Percentiles rank a stretch among this genome's conserved stretches.
These are phyloP conservation scores for Clavulina sp. DNA, from an alignment of 768 basidiomycete species.

Conservation along the genomic window DNA sequence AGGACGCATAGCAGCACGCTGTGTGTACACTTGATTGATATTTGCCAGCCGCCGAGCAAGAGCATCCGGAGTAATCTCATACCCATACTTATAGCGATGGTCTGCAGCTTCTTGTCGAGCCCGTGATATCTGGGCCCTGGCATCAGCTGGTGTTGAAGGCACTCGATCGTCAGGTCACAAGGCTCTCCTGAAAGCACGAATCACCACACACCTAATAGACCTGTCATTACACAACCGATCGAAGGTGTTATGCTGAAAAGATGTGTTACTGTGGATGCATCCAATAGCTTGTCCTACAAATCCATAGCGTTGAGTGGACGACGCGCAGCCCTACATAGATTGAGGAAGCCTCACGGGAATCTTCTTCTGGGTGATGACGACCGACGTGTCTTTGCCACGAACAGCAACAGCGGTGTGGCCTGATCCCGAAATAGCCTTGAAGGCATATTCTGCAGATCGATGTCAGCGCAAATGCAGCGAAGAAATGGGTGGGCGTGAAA, in stretches of 20 bases:
- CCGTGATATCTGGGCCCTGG: slow-evolving; percentile 70
- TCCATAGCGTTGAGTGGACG: background rate
- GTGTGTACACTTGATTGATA: slow-evolving; percentile 98
- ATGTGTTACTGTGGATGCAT: slow-evolving; percentile 86
- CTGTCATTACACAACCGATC: slow-evolving; percentile 97
- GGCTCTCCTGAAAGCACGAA: background rate
- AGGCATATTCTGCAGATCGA: slow-evolving; percentile 69
- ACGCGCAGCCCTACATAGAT: background rate
- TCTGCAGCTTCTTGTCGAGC: slow-evolving; percentile 80
- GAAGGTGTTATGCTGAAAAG: slow-evolving; percentile 90
- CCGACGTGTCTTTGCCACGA: slow-evolving; percentile 83
- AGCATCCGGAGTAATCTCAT: slow-evolving; percentile 96
- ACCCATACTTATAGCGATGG: slow-evolving; percentile 91
- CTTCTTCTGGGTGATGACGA: slow-evolving; percentile 97
- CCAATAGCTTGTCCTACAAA: slow-evolving; percentile 84
- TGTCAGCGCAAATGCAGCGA: background rate
- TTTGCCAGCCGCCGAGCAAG: slow-evolving; percentile 87
- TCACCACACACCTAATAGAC: slow-evolving; percentile 58
- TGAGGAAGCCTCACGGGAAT: slow-evolving; percentile 54
- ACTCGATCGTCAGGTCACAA: background rate
- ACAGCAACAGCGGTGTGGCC: slow-evolving; percentile 89
- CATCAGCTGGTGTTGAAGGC: slow-evolving; percentile 92
- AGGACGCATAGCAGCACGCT: slow-evolving; percentile 92
- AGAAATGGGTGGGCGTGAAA: slow-evolving; percentile 8
- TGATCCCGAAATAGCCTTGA: slow-evolving; percentile 96